Evolutionary conservation across 192 early-diverging fungal species (phyloP).

Genomic region (Entomortierella parvispora): DNA sequence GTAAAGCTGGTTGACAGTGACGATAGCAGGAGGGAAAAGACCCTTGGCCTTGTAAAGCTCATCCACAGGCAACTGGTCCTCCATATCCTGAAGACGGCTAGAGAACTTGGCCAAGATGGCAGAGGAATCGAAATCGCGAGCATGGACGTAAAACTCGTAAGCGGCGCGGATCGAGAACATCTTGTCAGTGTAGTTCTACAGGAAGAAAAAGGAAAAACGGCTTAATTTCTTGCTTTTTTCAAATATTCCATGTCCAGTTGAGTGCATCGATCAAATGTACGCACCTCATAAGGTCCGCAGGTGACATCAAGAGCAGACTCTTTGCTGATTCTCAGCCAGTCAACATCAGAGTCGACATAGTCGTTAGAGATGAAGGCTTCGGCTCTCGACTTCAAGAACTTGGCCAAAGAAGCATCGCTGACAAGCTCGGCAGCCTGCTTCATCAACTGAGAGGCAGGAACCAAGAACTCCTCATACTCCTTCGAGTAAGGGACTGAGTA

Average conservation of each 20-base stretch:
- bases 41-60: constrained; percentile 69
- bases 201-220: neutral
- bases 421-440: constrained; percentile 66
- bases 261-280: neutral
- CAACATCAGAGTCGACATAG: constrained; percentile 73
- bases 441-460: constrained; percentile 62
- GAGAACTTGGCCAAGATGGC: constrained; percentile 72
- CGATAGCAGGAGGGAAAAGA: constrained; percentile 72
- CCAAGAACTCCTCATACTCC: constrained; percentile 66
- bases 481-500: constrained; percentile 62
- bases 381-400: constrained; percentile 68
- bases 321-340: constrained; percentile 75
- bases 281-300: constrained; percentile 75
- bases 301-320: constrained; percentile 73
- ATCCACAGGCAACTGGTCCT: constrained; percentile 73
- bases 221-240: neutral
- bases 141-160: constrained; percentile 76
- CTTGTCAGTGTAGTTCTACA: constrained; percentile 71
- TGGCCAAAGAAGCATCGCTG: constrained; percentile 61
- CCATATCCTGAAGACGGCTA: constrained; percentile 69
- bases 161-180: constrained; percentile 71
- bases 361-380: constrained; percentile 68
- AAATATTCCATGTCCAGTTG: neutral
- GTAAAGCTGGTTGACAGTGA: constrained; percentile 81
- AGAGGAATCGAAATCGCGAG: constrained; percentile 69